Evolutionary conservation across 495 filamentous ascomycete genomes (phyloP).

Genomic region (Ascodesmis nigricans): DNA sequence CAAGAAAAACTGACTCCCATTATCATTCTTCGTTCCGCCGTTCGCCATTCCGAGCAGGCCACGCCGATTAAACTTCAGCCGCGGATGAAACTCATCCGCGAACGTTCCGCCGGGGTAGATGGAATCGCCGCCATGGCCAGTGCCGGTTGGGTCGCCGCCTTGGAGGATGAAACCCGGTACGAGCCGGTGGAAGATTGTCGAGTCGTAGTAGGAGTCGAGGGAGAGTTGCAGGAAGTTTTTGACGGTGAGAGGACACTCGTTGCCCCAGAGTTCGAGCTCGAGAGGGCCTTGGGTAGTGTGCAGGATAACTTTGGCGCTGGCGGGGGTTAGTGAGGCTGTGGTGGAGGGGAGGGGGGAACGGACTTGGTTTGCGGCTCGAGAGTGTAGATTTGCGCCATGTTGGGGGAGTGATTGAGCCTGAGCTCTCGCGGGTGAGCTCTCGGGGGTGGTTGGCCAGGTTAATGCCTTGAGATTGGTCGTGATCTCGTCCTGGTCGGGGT

Average conservation of each 20-base stretch:
- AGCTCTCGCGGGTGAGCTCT: too few species aligned
- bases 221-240: constrained; percentile 93
- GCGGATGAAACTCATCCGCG: constrained; percentile 73
- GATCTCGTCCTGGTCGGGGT: not conserved
- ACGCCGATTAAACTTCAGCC: constrained; percentile 78
- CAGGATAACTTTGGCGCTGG: constrained; percentile 73
- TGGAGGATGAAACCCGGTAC: constrained; percentile 83
- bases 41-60: constrained; percentile 90
- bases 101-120: constrained; percentile 76
- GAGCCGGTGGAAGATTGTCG: constrained; percentile 81
- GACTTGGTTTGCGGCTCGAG: constrained; percentile 53
- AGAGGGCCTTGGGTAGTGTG: constrained; percentile 77
- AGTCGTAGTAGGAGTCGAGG: constrained; percentile 81
- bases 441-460: not conserved
- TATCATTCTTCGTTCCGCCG: constrained; percentile 46
- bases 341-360: not conserved
- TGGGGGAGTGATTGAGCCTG: constrained; percentile 4
- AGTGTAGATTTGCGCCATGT: constrained; percentile 76
- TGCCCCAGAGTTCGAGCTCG: constrained; percentile 76
- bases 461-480: constrained; percentile 4
- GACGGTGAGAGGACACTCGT: constrained; percentile 71
- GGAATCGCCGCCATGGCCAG: constrained; percentile 71
- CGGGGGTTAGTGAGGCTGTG: constrained; percentile 2
- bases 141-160: constrained; percentile 66
- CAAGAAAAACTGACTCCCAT: constrained; percentile 93